Evolutionary conservation across 805 yeast genomes (phyloP).

Genomic region (Kodamaea kaohsiungensis): DNA sequence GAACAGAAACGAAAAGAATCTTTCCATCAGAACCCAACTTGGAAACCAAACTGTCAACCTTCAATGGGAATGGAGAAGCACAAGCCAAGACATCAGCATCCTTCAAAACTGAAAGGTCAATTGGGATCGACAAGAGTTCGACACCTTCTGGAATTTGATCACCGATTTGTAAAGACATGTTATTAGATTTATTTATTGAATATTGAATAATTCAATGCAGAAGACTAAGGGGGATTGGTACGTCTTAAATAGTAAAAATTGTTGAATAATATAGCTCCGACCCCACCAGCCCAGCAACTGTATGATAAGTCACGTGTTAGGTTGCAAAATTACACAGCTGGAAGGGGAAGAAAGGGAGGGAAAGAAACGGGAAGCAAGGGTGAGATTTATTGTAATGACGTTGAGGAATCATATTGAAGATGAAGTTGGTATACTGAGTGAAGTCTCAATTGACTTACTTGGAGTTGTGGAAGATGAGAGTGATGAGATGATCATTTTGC

Average conservation of each 20-base stretch:
- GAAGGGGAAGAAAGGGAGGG: not conserved
- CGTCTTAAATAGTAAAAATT: not conserved
- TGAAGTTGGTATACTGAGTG: too few relatives aligned
- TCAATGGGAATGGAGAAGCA: conserved; percentile 33
- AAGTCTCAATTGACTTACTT: too few relatives aligned
- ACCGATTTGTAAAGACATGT: conserved; percentile 24
- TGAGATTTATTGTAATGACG: too few relatives aligned
- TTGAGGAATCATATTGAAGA: too few relatives aligned
- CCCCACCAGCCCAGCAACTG: too few relatives aligned
- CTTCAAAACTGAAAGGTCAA: conserved; percentile 27
- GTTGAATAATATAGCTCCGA: not conserved
- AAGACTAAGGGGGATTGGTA: not conserved
- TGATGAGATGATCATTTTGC: too few relatives aligned
- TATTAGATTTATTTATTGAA: not conserved
- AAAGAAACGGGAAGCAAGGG: too few relatives aligned
- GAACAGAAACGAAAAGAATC: conserved; percentile 39
- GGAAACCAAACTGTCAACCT: conserved; percentile 33
- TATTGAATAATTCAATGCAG: not conserved
- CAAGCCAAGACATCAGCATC: conserved; percentile 35
- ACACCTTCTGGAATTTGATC: conserved; percentile 35
- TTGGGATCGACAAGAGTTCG: conserved; percentile 40
- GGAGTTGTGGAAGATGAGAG: too few relatives aligned
- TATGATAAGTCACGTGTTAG: not conserved
- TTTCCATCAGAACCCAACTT: conserved; percentile 20
- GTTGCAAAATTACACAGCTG: not conserved